phyloP scores from a whole-genome alignment of 2,329 filamentous ascomycete genomes.

The Rhinocladiella mackenziei region DNA sequence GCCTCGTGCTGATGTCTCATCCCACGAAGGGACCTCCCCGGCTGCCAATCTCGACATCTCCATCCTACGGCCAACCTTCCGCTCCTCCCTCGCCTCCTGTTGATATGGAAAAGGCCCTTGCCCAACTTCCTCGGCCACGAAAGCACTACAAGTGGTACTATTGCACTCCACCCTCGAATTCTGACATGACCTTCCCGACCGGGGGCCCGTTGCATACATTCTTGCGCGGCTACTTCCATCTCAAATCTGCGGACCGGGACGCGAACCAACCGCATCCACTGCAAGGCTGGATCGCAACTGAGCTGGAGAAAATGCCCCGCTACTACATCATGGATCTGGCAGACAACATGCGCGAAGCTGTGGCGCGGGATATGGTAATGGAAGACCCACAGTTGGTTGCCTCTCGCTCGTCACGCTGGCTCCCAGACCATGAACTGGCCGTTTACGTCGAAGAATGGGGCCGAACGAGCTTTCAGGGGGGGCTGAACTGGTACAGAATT shows the following conservation, averaged over 20 bases:
- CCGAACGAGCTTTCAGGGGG: slow-evolving; percentile 62
- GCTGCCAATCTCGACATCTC: slow-evolving; percentile 47
- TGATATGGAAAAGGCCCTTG: slow-evolving; percentile 26
- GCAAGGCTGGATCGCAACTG: slow-evolving; percentile 52
- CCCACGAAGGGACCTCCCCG: slow-evolving; percentile 55
- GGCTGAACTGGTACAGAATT: slow-evolving; percentile 64
- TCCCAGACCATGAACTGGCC: slow-evolving; percentile 54
- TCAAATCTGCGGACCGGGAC: slow-evolving; percentile 62
- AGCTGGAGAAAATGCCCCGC: slow-evolving; percentile 58
- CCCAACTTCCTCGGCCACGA: slow-evolving; percentile 51
- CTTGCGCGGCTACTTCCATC: slow-evolving; percentile 63
- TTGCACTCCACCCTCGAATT: slow-evolving; percentile 36
- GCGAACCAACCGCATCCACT: slow-evolving; percentile 54
- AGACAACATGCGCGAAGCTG: slow-evolving; percentile 56
- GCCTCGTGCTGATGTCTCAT: slow-evolving; percentile 61
- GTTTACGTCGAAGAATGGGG: slow-evolving; percentile 60
- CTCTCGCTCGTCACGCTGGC: slow-evolving; percentile 44
- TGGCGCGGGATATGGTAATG: slow-evolving; percentile 52
- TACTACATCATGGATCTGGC: slow-evolving; percentile 65
- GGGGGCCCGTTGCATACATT: slow-evolving; percentile 55
- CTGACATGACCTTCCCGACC: slow-evolving; percentile 36
- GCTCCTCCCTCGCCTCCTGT: slow-evolving; percentile 15
- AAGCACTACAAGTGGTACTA: slow-evolving; percentile 67
- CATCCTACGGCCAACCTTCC: slow-evolving; percentile 16
- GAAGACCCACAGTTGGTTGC: slow-evolving; percentile 42